Percentiles rank a stretch among this genome's conserved stretches.
Conservation (phyloP, 1,284 basidiomycete genomes). For the Naganishia albida region DNA sequence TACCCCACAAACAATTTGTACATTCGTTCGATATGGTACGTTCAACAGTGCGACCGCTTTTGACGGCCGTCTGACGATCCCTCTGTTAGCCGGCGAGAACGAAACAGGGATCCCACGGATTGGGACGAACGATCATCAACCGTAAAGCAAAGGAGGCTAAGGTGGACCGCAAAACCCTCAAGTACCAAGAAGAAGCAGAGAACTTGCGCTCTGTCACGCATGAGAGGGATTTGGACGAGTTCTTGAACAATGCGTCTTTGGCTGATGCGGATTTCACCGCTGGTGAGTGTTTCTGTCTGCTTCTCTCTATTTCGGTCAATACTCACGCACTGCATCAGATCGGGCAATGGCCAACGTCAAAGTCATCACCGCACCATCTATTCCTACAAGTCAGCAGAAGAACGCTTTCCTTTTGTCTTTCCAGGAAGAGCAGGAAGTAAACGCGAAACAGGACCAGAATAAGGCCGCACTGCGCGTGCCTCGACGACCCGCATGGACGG, state of each 20-base stretch:
- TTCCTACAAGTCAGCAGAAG: constrained; percentile 51
- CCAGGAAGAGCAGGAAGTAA: constrained; percentile 75
- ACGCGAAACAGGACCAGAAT: constrained; percentile 72
- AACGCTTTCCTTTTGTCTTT: constrained; percentile 88
- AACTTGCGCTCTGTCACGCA: constrained; percentile 91
- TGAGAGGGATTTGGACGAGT: constrained; percentile 93
- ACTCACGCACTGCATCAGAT: constrained; percentile 55
- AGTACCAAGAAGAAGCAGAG: constrained; percentile 70
- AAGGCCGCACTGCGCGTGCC: constrained; percentile 76
- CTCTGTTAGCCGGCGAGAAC: constrained; percentile 36
- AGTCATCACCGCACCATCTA: constrained; percentile 71
- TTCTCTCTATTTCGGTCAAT: neutral
- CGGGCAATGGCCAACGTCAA: constrained; percentile 75
- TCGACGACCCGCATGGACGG: constrained; percentile 80
- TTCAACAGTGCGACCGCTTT: no score
- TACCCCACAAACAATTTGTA: neutral
- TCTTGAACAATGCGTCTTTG: constrained; percentile 89
- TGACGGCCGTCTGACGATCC: neutral
- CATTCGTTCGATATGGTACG: neutral
- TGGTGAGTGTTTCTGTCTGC: constrained; percentile 59
- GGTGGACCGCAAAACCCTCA: constrained; percentile 53
- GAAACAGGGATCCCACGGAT: constrained; percentile 58
- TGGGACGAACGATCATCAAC: constrained; percentile 90
- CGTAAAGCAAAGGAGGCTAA: constrained; percentile 76
- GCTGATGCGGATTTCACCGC: constrained; percentile 98